Evolutionary conservation across 805 yeast genomes (phyloP), one percentile per base, ranked within the genome.

Genomic region (Pichia membranifaciens): DNA sequence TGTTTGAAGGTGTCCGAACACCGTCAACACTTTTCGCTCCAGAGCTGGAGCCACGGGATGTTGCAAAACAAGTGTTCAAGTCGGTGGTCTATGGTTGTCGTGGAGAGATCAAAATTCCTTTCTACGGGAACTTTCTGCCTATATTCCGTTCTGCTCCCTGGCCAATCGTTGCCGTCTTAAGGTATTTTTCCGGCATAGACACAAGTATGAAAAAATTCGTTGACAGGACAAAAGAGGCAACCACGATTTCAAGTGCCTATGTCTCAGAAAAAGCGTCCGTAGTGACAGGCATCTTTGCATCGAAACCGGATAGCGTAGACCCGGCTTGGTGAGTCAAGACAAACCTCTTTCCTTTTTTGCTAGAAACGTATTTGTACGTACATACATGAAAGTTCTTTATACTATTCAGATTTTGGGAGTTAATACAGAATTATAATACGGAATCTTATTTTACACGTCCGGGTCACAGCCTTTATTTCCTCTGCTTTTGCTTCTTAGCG

Each of bases 11-110:
- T 2, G 86, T 91, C 5, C 51, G 65, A 28, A 48, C 96, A 0
- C 96, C 97, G 0, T 81, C 86, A 10, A 67, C 73, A 3, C 54
- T 83, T 4, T 61, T 90, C 7, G 98, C 98, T 0, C 98, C 97
- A 0, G 86, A 84, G 50, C 69, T 90, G 33, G 82, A 83, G 16
- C 89, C 93, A 0, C 58, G 57, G 8, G 72, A 72, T 51, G 82
- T 89, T 15, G 95, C 96, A 0, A 57, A 58, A 2, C 68, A 69
- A 34, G 74, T 90, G 3, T 67, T 82, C 16, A 58, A 63, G 4
- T 78, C 87, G 0, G 66, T 87, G 29, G 75, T 73, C 42, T 58
- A 72, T 42, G 93, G 93, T 5, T 68, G 73, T 48, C 62, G 82
- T 35, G 88, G 90, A 2, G 86, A 82, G 47, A 74, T 90, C 40